Percentiles rank a stretch among this genome's conserved stretches.
Evolutionary conservation across 2,329 filamentous ascomycete species (phyloP).

Genomic region (Nigrograna mackinnonii): DNA sequence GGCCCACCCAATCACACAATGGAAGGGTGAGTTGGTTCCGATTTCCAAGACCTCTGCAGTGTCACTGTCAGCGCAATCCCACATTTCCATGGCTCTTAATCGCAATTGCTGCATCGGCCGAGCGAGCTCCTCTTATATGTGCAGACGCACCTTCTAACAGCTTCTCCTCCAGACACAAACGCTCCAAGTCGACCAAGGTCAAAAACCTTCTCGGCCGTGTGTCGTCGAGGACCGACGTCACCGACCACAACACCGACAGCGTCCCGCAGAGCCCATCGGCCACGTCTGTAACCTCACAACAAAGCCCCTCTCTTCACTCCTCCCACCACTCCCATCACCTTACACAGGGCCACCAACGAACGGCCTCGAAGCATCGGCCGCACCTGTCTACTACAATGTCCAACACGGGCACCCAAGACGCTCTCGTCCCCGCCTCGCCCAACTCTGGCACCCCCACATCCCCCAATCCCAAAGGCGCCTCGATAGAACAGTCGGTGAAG

Average conservation of each 20-base stretch:
- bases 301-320: constrained; percentile 13
- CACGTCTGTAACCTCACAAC: constrained; percentile 29
- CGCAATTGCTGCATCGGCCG: too few relatives aligned
- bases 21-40: constrained; percentile 34
- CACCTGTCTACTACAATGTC: constrained; percentile 35
- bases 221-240: constrained; percentile 36
- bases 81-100: background rate
- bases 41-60: constrained; percentile 2
- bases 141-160: too few relatives aligned
- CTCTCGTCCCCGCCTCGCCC: constrained; percentile 16
- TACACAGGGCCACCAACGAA: constrained; percentile 26
- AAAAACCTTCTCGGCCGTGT: constrained; percentile 41
- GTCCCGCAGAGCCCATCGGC: constrained; percentile 24
- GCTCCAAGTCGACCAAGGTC: constrained; percentile 43
- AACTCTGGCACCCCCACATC: constrained; percentile 24
- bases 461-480: constrained; percentile 41
- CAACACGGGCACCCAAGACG: constrained; percentile 13
- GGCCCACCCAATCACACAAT: constrained; percentile 17
- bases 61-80: background rate
- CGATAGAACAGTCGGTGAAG: constrained; percentile 88
- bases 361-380: constrained; percentile 29
- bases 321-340: constrained; percentile 3
- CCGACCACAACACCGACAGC: constrained; percentile 16
- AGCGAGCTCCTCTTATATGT: too few relatives aligned
- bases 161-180: constrained; percentile 49